A percentile compares a stretch with the other conserved stretches of the same genome.
Conservation (phyloP, 1,284 basidiomycete genomes). For the Leccinum griseonigrum region DNA sequence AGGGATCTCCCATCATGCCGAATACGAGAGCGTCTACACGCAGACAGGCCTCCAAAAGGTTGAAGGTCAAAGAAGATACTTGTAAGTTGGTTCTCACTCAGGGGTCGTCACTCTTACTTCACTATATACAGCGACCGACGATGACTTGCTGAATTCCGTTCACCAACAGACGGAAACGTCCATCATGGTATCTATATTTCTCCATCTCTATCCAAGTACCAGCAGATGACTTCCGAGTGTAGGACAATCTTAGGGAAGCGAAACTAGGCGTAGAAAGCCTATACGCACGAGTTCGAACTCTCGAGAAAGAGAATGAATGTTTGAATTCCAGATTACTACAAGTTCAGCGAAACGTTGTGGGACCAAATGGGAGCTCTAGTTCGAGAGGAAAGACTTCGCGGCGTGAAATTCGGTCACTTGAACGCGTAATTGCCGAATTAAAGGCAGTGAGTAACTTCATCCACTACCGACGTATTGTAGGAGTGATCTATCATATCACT, state of each 20-base stretch:
- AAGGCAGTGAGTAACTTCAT: slow-evolving; percentile 4
- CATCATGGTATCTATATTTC: slow-evolving; percentile 12
- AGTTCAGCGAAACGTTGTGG: background rate
- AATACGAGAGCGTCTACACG: slow-evolving; percentile 16
- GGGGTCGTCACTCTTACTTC: background rate
- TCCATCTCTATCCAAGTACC: background rate
- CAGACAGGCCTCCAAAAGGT: background rate
- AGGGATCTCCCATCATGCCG: slow-evolving; percentile 9
- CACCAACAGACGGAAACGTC: background rate
- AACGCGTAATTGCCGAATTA: slow-evolving; percentile 9
- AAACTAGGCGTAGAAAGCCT: slow-evolving; percentile 12
- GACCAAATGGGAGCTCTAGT: background rate
- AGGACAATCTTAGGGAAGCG: slow-evolving; percentile 12
- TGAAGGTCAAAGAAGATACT: background rate
- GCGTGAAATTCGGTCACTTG: slow-evolving; percentile 11
- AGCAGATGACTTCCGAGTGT: background rate
- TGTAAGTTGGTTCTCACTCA: slow-evolving; percentile 4
- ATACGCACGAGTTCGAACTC: slow-evolving; percentile 6
- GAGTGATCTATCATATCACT: background rate
- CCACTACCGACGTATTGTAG: background rate
- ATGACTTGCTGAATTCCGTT: background rate
- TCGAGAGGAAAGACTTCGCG: background rate
- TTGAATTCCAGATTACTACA: slow-evolving; percentile 11
- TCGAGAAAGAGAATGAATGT: slow-evolving; percentile 9
- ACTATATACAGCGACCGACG: slow-evolving; percentile 3